phyloP scores from a whole-genome alignment of 2,329 filamentous ascomycete genomes.

The Gremmenia infestans region DNA sequence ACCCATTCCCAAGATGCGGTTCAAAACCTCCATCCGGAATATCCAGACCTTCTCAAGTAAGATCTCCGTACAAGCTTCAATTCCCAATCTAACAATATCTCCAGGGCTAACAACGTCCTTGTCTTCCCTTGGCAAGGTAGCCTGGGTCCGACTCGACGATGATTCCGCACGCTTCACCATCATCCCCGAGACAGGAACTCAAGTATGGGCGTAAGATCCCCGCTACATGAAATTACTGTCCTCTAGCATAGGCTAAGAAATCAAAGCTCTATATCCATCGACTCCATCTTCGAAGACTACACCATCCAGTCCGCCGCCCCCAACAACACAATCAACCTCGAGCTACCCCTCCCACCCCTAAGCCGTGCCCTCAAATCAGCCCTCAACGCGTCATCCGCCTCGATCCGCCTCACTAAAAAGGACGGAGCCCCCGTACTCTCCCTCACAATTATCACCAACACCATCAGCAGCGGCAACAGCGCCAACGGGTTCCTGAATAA shows the following conservation, averaged over 20 bases:
- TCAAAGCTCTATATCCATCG: slow-evolving; percentile 55
- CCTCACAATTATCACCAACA: slow-evolving; percentile 80
- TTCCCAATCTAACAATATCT: slow-evolving; percentile 9
- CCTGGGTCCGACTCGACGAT: slow-evolving; percentile 65
- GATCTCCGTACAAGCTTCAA: slow-evolving; percentile 13
- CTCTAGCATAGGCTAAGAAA: slow-evolving; percentile 27
- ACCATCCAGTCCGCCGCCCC: slow-evolving; percentile 77
- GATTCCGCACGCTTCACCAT: slow-evolving; percentile 89
- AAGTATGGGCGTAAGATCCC: slow-evolving; percentile 80
- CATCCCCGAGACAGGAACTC: slow-evolving; percentile 87
- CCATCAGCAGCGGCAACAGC: slow-evolving; percentile 46
- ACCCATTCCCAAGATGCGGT: slow-evolving; percentile 47
- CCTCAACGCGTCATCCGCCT: slow-evolving; percentile 72
- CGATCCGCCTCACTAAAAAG: slow-evolving; percentile 88
- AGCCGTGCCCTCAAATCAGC: slow-evolving; percentile 91
- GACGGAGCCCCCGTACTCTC: slow-evolving; percentile 81
- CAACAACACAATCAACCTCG: slow-evolving; percentile 90
- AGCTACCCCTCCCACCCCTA: slow-evolving; percentile 82
- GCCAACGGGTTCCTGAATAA: slow-evolving; percentile 26
- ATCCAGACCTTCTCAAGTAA: slow-evolving; percentile 62
- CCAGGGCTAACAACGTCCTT: slow-evolving; percentile 60
- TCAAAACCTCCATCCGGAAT: slow-evolving; percentile 61
- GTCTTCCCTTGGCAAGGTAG: slow-evolving; percentile 46
- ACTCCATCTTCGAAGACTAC: slow-evolving; percentile 84
- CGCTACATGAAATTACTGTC: slow-evolving; percentile 26